phyloP scores from a whole-genome alignment of 345 rosid species.

The Mangifera indica region DNA sequence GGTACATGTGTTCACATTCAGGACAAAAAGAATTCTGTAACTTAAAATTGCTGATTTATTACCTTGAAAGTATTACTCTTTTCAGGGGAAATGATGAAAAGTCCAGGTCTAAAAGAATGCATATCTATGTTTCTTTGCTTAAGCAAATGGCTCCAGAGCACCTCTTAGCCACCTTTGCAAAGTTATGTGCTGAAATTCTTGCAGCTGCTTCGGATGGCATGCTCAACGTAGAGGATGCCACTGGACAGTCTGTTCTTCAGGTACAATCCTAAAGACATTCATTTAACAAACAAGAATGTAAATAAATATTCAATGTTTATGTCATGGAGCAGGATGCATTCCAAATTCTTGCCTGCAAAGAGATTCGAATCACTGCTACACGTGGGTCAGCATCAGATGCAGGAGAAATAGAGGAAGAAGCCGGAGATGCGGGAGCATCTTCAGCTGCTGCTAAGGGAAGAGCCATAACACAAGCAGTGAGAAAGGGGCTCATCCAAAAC shows the following conservation, averaged over 20 bases:
- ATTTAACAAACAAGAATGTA: neutral
- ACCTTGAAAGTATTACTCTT: constrained; percentile 16
- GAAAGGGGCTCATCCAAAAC: constrained; percentile 86
- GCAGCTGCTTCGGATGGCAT: constrained; percentile 92
- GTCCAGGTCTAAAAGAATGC: constrained; percentile 85
- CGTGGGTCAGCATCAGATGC: constrained; percentile 58
- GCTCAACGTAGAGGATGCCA: constrained; percentile 65
- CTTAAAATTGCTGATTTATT: constrained; percentile 15
- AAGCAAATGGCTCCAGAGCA: constrained; percentile 99
- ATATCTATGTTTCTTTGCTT: constrained; percentile 65
- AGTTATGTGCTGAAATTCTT: constrained; percentile 90
- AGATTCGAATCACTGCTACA: constrained; percentile 57
- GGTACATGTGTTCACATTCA: constrained; percentile 35
- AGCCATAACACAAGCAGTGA: constrained; percentile 84
- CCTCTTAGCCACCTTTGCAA: constrained; percentile 90
- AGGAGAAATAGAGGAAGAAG: constrained; percentile 61
- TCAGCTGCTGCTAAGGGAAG: constrained; percentile 70
- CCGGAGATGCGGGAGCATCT: constrained; percentile 39
- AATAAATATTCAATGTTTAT: constrained; percentile 1
- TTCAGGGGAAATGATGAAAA: constrained; percentile 77
- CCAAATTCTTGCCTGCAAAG: constrained; percentile 82
- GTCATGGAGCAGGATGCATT: constrained; percentile 69
- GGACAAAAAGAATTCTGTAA: constrained; percentile 12
- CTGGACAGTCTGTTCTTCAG: constrained; percentile 89
- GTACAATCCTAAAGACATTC: constrained; percentile 29